A percentile compares a stretch with the other conserved stretches of the same genome.
Evolutionary conservation across 768 basidiomycete genomes (phyloP).

Genomic region (Tricholoma furcatifolium): DNA sequence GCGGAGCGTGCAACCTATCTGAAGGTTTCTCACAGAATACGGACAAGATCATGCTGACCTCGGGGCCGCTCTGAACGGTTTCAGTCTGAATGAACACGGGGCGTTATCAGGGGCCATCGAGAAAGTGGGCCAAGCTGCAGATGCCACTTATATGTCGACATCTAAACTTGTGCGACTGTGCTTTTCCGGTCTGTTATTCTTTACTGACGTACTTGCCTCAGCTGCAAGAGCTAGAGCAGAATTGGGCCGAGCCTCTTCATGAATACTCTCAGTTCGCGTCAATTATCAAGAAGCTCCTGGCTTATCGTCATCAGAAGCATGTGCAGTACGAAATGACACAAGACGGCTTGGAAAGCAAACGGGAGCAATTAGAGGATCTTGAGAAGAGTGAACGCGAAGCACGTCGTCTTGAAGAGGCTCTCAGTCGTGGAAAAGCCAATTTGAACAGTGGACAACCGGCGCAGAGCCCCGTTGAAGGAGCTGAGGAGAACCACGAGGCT

Average conservation of each 20-base stretch:
- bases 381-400: slow-evolving; percentile 95
- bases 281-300: slow-evolving; percentile 92
- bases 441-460: slow-evolving; percentile 23
- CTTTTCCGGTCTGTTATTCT: neutral
- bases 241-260: slow-evolving; percentile 93
- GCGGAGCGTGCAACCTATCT: neutral
- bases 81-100: slow-evolving; percentile 82
- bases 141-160: slow-evolving; percentile 91
- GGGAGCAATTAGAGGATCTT: slow-evolving; percentile 81
- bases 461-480: slow-evolving; percentile 26
- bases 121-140: slow-evolving; percentile 95
- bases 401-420: slow-evolving; percentile 82
- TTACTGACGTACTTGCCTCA: slow-evolving; percentile 28
- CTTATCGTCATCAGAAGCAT: slow-evolving; percentile 97
- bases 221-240: slow-evolving; percentile 93
- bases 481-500: slow-evolving; percentile 18
- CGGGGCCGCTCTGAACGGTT: slow-evolving; percentile 90
- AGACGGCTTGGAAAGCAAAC: slow-evolving; percentile 81
- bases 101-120: slow-evolving; percentile 83
- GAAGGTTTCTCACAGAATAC: slow-evolving; percentile 47
- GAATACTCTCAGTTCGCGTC: slow-evolving; percentile 93
- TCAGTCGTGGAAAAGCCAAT: slow-evolving; percentile 53
- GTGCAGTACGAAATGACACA: slow-evolving; percentile 98
- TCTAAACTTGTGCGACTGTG: slow-evolving; percentile 67
- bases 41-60: slow-evolving; percentile 89